phyloP scores from a whole-genome alignment of 2,329 filamentous ascomycete genomes.

The Juglanconis juglandina region DNA sequence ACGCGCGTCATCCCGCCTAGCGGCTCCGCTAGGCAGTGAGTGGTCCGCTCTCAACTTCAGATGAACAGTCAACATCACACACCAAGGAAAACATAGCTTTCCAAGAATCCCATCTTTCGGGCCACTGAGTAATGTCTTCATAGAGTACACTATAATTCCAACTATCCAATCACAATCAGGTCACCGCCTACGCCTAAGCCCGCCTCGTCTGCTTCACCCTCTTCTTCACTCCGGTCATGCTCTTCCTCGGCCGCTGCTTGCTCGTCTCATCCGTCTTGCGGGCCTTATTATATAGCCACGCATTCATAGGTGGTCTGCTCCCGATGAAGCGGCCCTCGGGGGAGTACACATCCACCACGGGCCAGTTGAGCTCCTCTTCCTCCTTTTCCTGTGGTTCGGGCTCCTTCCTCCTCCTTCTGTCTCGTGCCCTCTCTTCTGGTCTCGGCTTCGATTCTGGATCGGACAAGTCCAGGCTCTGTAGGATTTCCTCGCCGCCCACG shows the following conservation, averaged over 20 bases:
- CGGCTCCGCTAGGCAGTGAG: too few relatives aligned
- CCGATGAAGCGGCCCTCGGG: constrained; percentile 81
- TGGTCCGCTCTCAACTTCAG: too few relatives aligned
- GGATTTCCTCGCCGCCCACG: constrained; percentile 14
- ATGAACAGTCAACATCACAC: too few relatives aligned
- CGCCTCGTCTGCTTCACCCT: constrained; percentile 15
- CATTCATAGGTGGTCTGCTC: constrained; percentile 65
- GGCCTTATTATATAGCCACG: constrained; percentile 62
- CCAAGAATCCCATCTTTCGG: too few relatives aligned
- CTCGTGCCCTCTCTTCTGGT: constrained; percentile 1
- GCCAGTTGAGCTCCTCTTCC: constrained; percentile 47
- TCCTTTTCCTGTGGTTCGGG: constrained; percentile 3
- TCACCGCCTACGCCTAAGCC: neutral
- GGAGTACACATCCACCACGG: constrained; percentile 77
- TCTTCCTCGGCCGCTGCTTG: constrained; percentile 59
- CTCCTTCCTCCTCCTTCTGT: constrained; percentile 2
- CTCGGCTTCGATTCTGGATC: constrained; percentile 19
- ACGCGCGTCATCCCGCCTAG: too few relatives aligned
- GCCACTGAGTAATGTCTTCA: too few relatives aligned
- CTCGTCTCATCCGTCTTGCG: constrained; percentile 38
- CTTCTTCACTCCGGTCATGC: constrained; percentile 52
- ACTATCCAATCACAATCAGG: too few relatives aligned
- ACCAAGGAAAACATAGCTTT: too few relatives aligned
- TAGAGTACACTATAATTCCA: too few relatives aligned
- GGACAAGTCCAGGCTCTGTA: constrained; percentile 28